Percentiles rank a stretch among this genome's conserved stretches.
These are phyloP conservation scores for Talaromyces sp. DNA, from an alignment of 2,329 filamentous ascomycete species.

Conservation along the genomic window DNA sequence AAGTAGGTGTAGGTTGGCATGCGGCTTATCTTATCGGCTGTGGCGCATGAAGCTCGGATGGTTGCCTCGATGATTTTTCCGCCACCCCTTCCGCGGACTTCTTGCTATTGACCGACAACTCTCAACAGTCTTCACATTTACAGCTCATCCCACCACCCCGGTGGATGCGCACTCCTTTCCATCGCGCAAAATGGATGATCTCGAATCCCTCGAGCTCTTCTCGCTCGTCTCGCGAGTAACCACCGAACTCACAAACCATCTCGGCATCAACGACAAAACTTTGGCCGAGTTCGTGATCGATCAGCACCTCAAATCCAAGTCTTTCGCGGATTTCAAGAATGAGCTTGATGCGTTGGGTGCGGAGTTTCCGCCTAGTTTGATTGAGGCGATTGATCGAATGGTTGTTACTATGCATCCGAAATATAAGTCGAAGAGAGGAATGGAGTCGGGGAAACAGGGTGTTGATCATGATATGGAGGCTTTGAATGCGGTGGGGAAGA, in stretches of 20 bases:
- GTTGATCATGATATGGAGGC: constrained; percentile 46
- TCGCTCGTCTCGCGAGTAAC: constrained; percentile 94
- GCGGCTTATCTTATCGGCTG: constrained; percentile 21
- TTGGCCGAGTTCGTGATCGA: constrained; percentile 95
- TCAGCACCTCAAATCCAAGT: constrained; percentile 73
- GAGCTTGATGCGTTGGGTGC: constrained; percentile 74
- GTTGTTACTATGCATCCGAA: constrained; percentile 88
- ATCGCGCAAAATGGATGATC: constrained; percentile 71
- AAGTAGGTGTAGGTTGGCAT: background rate
- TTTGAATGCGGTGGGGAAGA: constrained; percentile 60
- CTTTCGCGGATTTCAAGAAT: constrained; percentile 70
- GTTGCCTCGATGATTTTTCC: constrained; percentile 18
- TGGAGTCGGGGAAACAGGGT: constrained; percentile 36
- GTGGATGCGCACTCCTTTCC: constrained; percentile 4
- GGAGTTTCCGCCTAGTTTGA: constrained; percentile 79
- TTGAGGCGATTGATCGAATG: constrained; percentile 88
- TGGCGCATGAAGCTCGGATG: constrained; percentile 11
- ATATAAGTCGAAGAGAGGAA: constrained; percentile 62
- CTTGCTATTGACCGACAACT: background rate
- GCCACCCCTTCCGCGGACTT: constrained; percentile 13
- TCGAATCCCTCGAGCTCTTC: constrained; percentile 85
- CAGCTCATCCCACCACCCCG: constrained; percentile 9
- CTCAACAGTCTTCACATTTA: background rate
- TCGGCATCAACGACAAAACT: constrained; percentile 89
- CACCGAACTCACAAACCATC: constrained; percentile 89